phyloP scores from a whole-genome alignment of 2,329 filamentous ascomycete species.

The Claviceps sp. region DNA sequence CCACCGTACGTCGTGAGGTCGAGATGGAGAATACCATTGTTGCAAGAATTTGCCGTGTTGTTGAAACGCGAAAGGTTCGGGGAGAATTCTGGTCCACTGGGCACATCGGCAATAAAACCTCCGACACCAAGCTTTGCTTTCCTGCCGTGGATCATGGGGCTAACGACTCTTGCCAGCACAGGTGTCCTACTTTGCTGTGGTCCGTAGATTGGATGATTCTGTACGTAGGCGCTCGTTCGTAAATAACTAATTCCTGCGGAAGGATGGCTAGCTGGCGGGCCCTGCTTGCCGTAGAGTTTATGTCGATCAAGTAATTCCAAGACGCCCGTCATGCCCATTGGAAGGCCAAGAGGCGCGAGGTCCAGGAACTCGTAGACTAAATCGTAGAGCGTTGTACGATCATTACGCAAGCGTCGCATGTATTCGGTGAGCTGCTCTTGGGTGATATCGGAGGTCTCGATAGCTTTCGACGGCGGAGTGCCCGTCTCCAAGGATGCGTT shows the following conservation, averaged over 20 bases:
- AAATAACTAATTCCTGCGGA: slow-evolving; percentile 51
- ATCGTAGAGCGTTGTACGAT: slow-evolving; percentile 36
- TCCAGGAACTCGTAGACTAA: slow-evolving; percentile 49
- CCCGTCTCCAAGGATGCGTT: slow-evolving; percentile 26
- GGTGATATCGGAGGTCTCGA: slow-evolving; percentile 26
- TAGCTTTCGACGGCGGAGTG: slow-evolving; percentile 12
- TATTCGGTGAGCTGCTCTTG: slow-evolving; percentile 38
- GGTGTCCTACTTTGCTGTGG: slow-evolving; percentile 38
- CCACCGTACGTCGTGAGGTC: slow-evolving; percentile 38
- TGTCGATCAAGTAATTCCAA: slow-evolving; percentile 13
- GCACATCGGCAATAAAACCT: slow-evolving; percentile 36
- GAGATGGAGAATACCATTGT: slow-evolving; percentile 24
- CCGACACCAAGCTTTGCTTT: slow-evolving; percentile 38
- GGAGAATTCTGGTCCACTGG: slow-evolving; percentile 24
- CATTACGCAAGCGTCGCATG: slow-evolving; percentile 37
- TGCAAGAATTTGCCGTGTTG: slow-evolving; percentile 16
- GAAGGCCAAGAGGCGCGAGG: slow-evolving; percentile 37
- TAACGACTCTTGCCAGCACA: slow-evolving; percentile 37
- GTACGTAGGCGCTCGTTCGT: slow-evolving; percentile 38
- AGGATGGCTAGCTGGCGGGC: slow-evolving; percentile 48
- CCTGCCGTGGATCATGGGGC: slow-evolving; percentile 23
- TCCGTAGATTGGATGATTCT: slow-evolving; percentile 49
- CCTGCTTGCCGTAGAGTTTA: slow-evolving; percentile 35
- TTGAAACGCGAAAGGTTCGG: slow-evolving; percentile 8
- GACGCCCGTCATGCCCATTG: slow-evolving; percentile 16